Percentiles rank a stretch among this genome's conserved stretches.
phyloP scores from a whole-genome alignment of 805 yeast species.

The Pachysolen tannophilus region DNA sequence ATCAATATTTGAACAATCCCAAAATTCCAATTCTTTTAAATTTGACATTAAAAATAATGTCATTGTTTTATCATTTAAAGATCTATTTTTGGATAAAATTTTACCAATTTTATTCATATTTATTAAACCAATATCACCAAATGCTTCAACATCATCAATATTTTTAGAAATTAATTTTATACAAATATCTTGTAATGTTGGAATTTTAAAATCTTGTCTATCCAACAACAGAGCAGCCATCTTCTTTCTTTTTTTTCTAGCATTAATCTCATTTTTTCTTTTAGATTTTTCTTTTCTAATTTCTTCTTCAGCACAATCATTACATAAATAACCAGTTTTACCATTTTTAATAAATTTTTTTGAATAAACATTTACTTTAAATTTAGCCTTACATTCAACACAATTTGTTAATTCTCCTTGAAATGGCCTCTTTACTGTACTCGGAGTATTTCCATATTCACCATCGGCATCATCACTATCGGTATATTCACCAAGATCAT shows the following conservation, averaged over 20 bases:
- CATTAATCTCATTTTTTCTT: conserved; percentile 47
- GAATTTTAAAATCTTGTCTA: conserved; percentile 50
- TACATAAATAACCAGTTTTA: conserved; percentile 60
- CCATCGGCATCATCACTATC: conserved; percentile 14
- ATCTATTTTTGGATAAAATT: conserved; percentile 76
- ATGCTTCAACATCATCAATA: conserved; percentile 66
- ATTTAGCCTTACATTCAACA: conserved; percentile 50
- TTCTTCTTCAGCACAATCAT: conserved; percentile 43
- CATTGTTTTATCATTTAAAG: conserved; percentile 65
- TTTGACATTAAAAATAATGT: conserved; percentile 62
- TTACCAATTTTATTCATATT: conserved; percentile 67
- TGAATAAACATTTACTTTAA: conserved; percentile 62
- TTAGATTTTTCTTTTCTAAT: conserved; percentile 35
- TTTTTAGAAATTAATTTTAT: conserved; percentile 57
- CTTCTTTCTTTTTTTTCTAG: conserved; percentile 68
- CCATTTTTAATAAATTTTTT: conserved; percentile 34
- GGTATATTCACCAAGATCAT: conserved; percentile 20
- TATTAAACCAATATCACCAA: conserved; percentile 78
- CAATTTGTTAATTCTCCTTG: conserved; percentile 54
- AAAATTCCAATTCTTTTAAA: conserved; percentile 54
- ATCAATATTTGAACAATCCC: conserved; percentile 87
- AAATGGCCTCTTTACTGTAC: conserved; percentile 14
- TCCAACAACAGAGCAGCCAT: conserved; percentile 82
- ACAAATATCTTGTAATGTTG: conserved; percentile 78
- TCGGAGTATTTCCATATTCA: too few relatives aligned